These are phyloP conservation scores for Fistulina hepatica DNA, from an alignment of 1,284 basidiomycete species.

Conservation along the genomic window DNA sequence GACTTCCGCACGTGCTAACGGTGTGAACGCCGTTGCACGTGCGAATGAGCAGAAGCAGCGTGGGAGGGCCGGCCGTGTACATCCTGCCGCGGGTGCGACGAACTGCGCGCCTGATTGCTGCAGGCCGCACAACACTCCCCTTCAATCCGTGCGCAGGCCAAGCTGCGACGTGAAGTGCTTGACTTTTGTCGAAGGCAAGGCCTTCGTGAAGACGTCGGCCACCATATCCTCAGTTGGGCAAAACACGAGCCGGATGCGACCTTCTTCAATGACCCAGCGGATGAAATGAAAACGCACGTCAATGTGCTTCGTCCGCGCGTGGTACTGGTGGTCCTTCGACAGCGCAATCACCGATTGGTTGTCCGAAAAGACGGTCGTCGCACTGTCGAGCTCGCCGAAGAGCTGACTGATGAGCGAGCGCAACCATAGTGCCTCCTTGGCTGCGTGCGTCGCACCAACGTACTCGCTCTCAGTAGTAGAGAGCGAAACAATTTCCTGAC, in stretches of 20 bases:
- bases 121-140: too few relatives aligned
- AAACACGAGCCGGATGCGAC: conserved; percentile 4
- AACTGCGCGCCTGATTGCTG: too few relatives aligned
- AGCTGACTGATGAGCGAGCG: too few relatives aligned
- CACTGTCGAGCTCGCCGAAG: conserved; percentile 17
- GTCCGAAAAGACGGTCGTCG: conserved; percentile 1
- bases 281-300: conserved; percentile 3
- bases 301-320: conserved; percentile 4
- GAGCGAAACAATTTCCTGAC: conserved; percentile 3
- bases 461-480: conserved; percentile 9
- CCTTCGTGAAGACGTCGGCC: conserved; percentile 9
- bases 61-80: too few relatives aligned
- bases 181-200: conserved; percentile 4
- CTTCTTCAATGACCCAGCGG: not conserved
- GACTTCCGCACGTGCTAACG: too few relatives aligned
- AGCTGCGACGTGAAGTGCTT: too few relatives aligned
- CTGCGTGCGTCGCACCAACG: conserved; percentile 1
- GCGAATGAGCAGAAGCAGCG: too few relatives aligned
- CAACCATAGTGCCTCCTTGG: conserved; percentile 13
- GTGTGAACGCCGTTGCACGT: too few relatives aligned
- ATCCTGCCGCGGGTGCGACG: too few relatives aligned
- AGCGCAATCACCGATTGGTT: not conserved
- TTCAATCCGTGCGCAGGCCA: too few relatives aligned
- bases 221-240: conserved; percentile 7
- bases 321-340: too few relatives aligned